phyloP scores from a whole-genome alignment of 108 stramenopile species.

The Parmales sp. region DNA sequence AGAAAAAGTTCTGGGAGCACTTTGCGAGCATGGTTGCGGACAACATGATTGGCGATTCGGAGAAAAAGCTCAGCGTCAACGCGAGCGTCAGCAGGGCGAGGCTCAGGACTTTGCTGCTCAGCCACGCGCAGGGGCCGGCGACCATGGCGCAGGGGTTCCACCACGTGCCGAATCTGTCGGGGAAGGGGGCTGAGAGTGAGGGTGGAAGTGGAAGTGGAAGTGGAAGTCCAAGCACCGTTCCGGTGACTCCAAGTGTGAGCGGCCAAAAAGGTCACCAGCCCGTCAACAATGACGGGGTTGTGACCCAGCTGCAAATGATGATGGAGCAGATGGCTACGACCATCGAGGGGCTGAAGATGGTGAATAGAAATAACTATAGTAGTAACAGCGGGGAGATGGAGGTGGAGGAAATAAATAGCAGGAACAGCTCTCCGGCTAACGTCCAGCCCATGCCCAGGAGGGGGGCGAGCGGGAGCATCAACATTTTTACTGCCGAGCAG shows the following conservation, averaged over 20 bases:
- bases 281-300: too few relatives aligned
- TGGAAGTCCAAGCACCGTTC: too few relatives aligned
- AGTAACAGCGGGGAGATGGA: not conserved
- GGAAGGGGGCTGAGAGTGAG: too few relatives aligned
- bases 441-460: not conserved
- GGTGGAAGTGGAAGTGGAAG: too few relatives aligned
- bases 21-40: not conserved
- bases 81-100: not conserved
- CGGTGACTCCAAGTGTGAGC: too few relatives aligned
- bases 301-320: too few relatives aligned
- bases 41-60: not conserved
- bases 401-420: not conserved
- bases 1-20: conserved; percentile 5
- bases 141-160: not conserved
- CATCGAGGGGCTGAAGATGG: too few relatives aligned
- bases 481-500: not conserved
- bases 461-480: not conserved
- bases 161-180: too few relatives aligned
- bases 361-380: too few relatives aligned
- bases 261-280: too few relatives aligned
- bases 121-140: not conserved
- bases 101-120: not conserved
- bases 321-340: too few relatives aligned
- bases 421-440: not conserved
- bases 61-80: not conserved